phyloP scores from a whole-genome alignment of 768 basidiomycete species.

The Leucocoprinus leucothites region DNA sequence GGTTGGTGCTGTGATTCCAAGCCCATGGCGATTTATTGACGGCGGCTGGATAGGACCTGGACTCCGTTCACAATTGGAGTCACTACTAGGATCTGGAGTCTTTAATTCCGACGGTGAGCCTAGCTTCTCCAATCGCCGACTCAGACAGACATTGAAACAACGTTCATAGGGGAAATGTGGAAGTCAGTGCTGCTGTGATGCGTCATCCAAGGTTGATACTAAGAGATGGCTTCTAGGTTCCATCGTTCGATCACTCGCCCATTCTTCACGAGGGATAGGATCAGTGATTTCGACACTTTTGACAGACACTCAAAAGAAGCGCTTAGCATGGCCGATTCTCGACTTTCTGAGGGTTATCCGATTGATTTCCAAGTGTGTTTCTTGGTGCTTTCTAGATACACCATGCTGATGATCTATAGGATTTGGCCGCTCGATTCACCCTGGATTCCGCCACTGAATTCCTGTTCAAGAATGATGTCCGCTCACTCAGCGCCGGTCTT shows the following conservation, averaged over 20 bases:
- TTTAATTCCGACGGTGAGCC: constrained; percentile 56
- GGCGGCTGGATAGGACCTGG: constrained; percentile 23
- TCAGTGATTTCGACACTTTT: constrained; percentile 63
- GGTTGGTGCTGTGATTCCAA: constrained; percentile 24
- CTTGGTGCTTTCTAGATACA: background rate
- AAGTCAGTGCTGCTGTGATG: constrained; percentile 38
- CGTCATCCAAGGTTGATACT: background rate
- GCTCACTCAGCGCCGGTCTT: constrained; percentile 45
- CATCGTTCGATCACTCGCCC: constrained; percentile 69
- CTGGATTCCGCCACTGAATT: constrained; percentile 66
- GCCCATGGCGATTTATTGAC: background rate
- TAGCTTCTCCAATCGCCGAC: background rate
- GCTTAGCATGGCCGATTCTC: constrained; percentile 37
- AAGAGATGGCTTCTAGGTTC: constrained; percentile 34
- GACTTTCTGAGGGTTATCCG: constrained; percentile 40
- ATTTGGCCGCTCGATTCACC: constrained; percentile 50
- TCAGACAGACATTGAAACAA: constrained; percentile 2
- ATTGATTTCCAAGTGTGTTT: constrained; percentile 49
- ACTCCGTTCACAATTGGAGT: constrained; percentile 23
- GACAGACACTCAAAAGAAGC: constrained; percentile 48
- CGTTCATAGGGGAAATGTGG: constrained; percentile 62
- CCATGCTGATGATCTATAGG: constrained; percentile 22
- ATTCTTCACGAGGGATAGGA: constrained; percentile 62
- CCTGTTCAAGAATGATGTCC: constrained; percentile 51
- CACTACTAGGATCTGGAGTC: constrained; percentile 52